phyloP scores from a whole-genome alignment of 176 grass and related monocot genomes.

The Ampelocalamus luodianensis region DNA sequence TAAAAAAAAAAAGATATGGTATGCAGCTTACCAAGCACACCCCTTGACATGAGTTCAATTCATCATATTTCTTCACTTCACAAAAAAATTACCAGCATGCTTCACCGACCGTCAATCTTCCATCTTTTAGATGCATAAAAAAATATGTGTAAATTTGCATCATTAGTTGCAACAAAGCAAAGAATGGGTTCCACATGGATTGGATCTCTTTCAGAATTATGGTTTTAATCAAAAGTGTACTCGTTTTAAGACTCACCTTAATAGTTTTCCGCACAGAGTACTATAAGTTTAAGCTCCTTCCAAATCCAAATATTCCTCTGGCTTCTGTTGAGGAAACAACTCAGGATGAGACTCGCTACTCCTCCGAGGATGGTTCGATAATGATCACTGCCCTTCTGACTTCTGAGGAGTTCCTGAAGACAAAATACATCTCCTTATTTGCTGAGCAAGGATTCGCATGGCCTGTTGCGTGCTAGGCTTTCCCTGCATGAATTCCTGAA shows the following conservation, averaged over 20 bases:
- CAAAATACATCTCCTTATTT: neutral
- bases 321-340: constrained; percentile 3
- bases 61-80: constrained; percentile 61
- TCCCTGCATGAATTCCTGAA: constrained; percentile 10
- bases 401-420: constrained; percentile 2
- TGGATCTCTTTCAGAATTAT: neutral
- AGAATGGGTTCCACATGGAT: constrained; percentile 25
- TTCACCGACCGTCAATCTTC: constrained; percentile 55
- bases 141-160: constrained; percentile 39
- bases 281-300: neutral
- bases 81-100: constrained; percentile 50
- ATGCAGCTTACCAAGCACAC: constrained; percentile 58
- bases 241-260: neutral
- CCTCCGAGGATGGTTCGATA: constrained; percentile 11
- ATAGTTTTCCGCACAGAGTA: neutral
- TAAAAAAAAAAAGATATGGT: too few relatives aligned
- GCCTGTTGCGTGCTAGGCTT: neutral
- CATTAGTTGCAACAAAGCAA: constrained; percentile 41
- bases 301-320: constrained; percentile 13
- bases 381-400: neutral
- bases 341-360: neutral
- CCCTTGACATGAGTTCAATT: constrained; percentile 53
- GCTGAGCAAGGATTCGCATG: neutral
- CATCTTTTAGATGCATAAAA: constrained; percentile 43
- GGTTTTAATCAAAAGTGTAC: neutral